phyloP scores from a whole-genome alignment of 2,329 filamentous ascomycete genomes.

The Tolypocladium tropicale region DNA sequence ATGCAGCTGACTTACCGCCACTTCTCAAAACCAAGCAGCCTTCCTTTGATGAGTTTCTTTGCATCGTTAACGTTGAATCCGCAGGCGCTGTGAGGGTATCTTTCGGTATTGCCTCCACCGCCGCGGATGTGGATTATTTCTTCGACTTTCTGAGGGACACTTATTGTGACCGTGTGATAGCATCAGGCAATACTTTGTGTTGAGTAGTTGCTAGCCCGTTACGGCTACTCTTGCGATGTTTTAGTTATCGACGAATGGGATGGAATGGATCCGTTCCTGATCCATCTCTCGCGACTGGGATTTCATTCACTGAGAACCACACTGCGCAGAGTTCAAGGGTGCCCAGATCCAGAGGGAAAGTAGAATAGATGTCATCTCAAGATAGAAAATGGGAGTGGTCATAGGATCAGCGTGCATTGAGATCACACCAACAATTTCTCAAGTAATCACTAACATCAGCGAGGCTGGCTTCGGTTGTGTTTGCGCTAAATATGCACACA shows the following conservation, averaged over 20 bases:
- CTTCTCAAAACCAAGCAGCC: not conserved
- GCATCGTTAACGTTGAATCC: slow-evolving; percentile 6
- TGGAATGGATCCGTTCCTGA: no score
- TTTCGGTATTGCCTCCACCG: slow-evolving; percentile 25
- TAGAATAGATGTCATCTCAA: no score
- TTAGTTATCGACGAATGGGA: not conserved
- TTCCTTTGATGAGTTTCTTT: slow-evolving; percentile 11
- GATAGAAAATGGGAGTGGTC: no score
- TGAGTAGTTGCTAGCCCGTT: not conserved
- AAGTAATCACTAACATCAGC: no score
- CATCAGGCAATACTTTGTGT: not conserved
- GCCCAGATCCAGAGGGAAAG: no score
- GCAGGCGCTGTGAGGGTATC: slow-evolving; percentile 27
- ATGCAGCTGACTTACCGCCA: not conserved
- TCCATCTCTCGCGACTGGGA: no score
- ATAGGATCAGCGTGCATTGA: no score
- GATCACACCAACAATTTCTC: no score
- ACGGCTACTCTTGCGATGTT: not conserved
- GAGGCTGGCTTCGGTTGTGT: no score
- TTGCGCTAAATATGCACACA: no score
- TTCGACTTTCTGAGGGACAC: slow-evolving; percentile 20
- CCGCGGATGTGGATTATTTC: slow-evolving; percentile 23
- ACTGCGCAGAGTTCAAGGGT: no score
- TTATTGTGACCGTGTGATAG: slow-evolving; percentile 18
- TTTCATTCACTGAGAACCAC: no score